These are phyloP conservation scores for Colletotrichum phormii DNA, from an alignment of 2,329 filamentous ascomycete species.

Conservation along the genomic window DNA sequence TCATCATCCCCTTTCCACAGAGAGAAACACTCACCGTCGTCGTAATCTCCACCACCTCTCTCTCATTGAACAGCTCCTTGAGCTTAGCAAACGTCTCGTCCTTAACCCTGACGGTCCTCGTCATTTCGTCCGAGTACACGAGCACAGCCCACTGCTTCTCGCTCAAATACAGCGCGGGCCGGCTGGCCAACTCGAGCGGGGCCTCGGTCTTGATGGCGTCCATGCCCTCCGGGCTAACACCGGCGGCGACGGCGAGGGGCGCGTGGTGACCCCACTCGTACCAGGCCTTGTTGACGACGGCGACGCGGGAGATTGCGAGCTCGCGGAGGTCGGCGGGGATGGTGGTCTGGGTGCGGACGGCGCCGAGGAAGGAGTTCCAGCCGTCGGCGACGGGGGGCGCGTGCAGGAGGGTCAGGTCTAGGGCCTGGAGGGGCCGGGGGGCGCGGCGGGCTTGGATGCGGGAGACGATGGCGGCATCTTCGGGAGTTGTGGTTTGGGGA, in stretches of 20 bases:
- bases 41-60: conserved; percentile 84
- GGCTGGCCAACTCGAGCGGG: conserved; percentile 40
- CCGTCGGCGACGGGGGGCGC: conserved; percentile 80
- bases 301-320: conserved; percentile 83
- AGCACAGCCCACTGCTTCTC: conserved; percentile 76
- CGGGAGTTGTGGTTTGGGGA: conserved; percentile 54
- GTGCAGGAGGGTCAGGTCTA: conserved; percentile 83
- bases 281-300: conserved; percentile 83
- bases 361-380: conserved; percentile 77
- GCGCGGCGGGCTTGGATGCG: conserved; percentile 74
- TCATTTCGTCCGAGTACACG: conserved; percentile 86
- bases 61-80: conserved; percentile 71
- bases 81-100: conserved; percentile 76
- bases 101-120: conserved; percentile 74
- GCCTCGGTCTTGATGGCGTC: conserved; percentile 52
- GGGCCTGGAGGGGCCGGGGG: conserved; percentile 76
- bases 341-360: conserved; percentile 65
- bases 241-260: conserved; percentile 71
- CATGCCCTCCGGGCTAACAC: conserved; percentile 65
- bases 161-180: conserved; percentile 56
- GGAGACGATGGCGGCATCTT: conserved; percentile 68
- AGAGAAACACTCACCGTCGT: conserved; percentile 66
- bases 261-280: conserved; percentile 88
- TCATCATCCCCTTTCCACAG: not conserved
- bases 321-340: conserved; percentile 73